These are phyloP conservation scores for Saccharomyces pastorianus DNA, from an alignment of 1,139 yeast species.

Conservation along the genomic window DNA sequence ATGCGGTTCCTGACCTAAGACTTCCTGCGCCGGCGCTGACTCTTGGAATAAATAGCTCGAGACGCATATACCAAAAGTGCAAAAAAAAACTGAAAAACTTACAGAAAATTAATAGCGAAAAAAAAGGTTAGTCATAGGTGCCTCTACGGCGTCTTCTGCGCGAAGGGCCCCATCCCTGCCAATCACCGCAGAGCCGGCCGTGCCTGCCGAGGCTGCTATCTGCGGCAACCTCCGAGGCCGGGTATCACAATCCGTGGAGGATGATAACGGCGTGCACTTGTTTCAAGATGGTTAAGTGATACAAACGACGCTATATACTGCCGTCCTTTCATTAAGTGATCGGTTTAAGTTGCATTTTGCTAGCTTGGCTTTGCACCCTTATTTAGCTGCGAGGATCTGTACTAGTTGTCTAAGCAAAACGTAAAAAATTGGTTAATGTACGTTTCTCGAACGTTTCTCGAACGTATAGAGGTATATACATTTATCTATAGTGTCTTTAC, in stretches of 20 bases:
- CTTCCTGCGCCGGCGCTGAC: neutral
- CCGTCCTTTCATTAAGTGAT: too few relatives aligned
- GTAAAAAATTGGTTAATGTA: too few relatives aligned
- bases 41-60: neutral
- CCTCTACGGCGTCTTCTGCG: neutral
- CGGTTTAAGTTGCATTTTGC: too few relatives aligned
- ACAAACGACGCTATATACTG: too few relatives aligned
- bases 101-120: neutral
- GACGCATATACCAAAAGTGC: neutral
- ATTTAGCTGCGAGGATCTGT: too few relatives aligned
- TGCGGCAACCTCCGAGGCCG: neutral
- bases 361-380: too few relatives aligned
- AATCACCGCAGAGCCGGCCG: neutral
- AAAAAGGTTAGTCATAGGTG: neutral
- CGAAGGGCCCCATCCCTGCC: neutral
- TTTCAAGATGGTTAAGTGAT: too few relatives aligned
- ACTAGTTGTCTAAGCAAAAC: too few relatives aligned
- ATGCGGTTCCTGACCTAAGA: neutral
- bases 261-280: too few relatives aligned
- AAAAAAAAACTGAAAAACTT: neutral
- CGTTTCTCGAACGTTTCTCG: neutral
- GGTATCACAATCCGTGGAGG: too few relatives aligned
- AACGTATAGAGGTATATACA: neutral
- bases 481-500: neutral
- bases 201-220: neutral